Percentiles rank a stretch among this genome's conserved stretches.
phyloP scores from a whole-genome alignment of 176 grass and related monocot genomes.

The Rhynchospora pubera region DNA sequence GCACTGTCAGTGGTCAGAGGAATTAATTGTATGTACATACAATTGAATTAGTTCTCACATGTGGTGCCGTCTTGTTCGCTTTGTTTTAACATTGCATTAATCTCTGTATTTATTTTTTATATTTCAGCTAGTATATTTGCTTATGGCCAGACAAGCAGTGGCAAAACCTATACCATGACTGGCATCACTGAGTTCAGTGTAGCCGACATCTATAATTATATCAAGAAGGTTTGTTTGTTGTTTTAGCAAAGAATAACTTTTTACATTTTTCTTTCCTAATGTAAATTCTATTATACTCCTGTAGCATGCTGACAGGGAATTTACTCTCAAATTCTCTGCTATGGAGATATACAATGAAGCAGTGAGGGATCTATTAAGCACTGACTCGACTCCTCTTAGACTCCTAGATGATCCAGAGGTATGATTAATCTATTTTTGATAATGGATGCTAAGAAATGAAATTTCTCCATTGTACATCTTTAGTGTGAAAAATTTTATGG shows the following conservation, averaged over 20 bases:
- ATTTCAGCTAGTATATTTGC: constrained; percentile 84
- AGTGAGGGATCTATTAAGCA: constrained; percentile 66
- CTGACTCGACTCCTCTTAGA: constrained; percentile 47
- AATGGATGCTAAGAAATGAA: neutral
- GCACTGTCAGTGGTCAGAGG: constrained; percentile 70
- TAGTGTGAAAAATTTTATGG: neutral
- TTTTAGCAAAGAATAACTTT: neutral
- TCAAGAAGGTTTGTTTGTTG: constrained; percentile 35
- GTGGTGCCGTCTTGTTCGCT: neutral
- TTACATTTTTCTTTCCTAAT: neutral
- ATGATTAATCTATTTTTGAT: neutral
- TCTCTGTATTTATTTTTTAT: constrained; percentile 6
- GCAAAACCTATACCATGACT: constrained; percentile 94
- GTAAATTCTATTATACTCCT: neutral
- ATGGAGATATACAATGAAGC: constrained; percentile 99
- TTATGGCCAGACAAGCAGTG: constrained; percentile 93
- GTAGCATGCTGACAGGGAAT: constrained; percentile 75
- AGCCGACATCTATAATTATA: constrained; percentile 74
- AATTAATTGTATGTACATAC: constrained; percentile 57
- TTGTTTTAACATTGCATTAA: neutral
- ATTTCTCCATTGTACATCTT: neutral
- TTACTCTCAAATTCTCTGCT: constrained; percentile 70
- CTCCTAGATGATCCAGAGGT: constrained; percentile 95
- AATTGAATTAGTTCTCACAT: neutral
- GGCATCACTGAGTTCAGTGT: constrained; percentile 66